A percentile compares a stretch with the other conserved stretches of the same genome.
Conservation (phyloP, 2,329 filamentous ascomycete genomes). For the Lachnellula subtilissima region DNA sequence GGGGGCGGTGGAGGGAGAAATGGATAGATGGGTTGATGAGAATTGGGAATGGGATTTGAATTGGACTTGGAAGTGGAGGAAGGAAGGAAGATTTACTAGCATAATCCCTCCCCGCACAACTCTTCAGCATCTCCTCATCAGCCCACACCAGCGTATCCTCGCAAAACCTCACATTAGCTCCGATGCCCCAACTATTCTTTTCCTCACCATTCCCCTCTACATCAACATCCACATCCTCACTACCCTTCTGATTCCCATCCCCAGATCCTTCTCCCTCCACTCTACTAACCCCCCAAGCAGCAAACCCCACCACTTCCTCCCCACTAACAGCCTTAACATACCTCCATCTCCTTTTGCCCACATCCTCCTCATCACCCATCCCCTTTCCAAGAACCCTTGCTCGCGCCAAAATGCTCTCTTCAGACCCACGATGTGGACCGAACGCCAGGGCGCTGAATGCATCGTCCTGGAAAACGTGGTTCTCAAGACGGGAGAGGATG, state of each 20-base stretch:
- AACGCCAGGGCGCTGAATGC: slow-evolving; percentile 12
- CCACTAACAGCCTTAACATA: slow-evolving; percentile 16
- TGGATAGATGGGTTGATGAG: neutral
- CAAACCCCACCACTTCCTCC: slow-evolving; percentile 13
- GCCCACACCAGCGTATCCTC: slow-evolving; percentile 21
- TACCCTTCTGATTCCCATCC: slow-evolving; percentile 2
- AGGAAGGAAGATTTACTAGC: slow-evolving; percentile 19
- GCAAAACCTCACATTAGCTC: slow-evolving; percentile 23
- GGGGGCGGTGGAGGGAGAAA: neutral
- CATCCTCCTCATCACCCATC: neutral
- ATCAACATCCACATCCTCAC: neutral
- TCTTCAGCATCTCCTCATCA: slow-evolving; percentile 21
- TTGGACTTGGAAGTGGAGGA: neutral
- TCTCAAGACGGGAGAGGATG: slow-evolving; percentile 18
- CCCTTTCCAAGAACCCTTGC: neutral
- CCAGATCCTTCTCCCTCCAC: neutral
- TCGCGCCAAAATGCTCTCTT: neutral
- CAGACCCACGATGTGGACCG: neutral
- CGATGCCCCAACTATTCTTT: slow-evolving; percentile 8
- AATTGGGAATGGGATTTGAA: no score
- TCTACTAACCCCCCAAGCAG: slow-evolving; percentile 13
- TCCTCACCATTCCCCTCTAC: neutral
- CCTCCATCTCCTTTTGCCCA: neutral
- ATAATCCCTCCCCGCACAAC: slow-evolving; percentile 15
- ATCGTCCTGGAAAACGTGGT: slow-evolving; percentile 10